Evolutionary conservation across 495 filamentous ascomycete genomes (phyloP).

Genomic region (Neurospora discreta): DNA sequence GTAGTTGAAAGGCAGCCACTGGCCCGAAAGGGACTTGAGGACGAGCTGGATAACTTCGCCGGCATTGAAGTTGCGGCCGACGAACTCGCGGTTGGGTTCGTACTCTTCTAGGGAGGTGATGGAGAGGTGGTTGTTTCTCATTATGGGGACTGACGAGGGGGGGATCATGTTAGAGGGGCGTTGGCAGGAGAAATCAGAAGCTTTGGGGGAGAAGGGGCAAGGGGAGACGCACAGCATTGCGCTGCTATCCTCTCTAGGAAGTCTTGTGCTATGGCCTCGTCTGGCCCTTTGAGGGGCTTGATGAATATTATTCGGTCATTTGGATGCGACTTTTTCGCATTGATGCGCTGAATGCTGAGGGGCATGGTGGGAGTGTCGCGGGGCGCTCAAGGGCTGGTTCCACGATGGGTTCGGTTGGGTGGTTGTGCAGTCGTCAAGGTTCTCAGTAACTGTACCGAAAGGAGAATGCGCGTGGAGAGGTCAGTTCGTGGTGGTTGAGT

Average conservation of each 20-base stretch:
- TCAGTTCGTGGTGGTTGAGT: too few species aligned
- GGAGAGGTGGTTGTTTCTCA: constrained; percentile 54
- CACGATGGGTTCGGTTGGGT: not conserved
- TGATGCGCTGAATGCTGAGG: constrained; percentile 55
- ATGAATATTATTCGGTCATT: constrained; percentile 67
- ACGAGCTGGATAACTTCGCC: constrained; percentile 78
- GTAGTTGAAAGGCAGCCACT: constrained; percentile 64
- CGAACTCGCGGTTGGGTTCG: constrained; percentile 61
- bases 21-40: constrained; percentile 48
- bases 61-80: constrained; percentile 72
- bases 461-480: too few species aligned
- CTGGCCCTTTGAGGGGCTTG: constrained; percentile 53
- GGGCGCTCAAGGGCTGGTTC: not conserved
- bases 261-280: constrained; percentile 48
- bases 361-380: constrained; percentile 39
- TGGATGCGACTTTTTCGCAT: constrained; percentile 51
- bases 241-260: constrained; percentile 70
- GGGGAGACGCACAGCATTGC: constrained; percentile 43
- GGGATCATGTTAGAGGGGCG: not conserved
- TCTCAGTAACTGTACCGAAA: not conserved
- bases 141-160: constrained; percentile 47
- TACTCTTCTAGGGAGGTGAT: constrained; percentile 71
- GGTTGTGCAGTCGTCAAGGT: not conserved
- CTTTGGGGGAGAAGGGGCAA: not conserved
- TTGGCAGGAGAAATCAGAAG: too few species aligned